Conservation (phyloP, 2,329 filamentous ascomycete species). For the Amauroascus verrucosus region DNA sequence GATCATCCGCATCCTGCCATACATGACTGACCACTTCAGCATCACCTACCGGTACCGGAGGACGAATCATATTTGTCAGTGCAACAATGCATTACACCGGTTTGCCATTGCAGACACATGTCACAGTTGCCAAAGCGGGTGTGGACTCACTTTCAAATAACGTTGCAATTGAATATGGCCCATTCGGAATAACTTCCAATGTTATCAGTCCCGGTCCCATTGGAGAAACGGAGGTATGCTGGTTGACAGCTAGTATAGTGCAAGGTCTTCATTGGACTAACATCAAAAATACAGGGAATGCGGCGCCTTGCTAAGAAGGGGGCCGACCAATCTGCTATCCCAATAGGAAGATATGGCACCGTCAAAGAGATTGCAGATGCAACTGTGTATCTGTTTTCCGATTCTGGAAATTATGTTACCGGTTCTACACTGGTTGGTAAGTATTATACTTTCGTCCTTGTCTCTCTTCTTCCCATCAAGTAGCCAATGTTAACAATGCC, state of each 20-base stretch:
- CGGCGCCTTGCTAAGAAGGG: conserved; percentile 50
- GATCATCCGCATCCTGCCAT: neutral
- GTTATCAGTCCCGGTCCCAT: conserved; percentile 84
- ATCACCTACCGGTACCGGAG: conserved; percentile 51
- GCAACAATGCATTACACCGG: conserved; percentile 88
- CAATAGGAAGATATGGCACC: conserved; percentile 64
- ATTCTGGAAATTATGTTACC: conserved; percentile 76
- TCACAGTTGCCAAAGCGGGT: conserved; percentile 81
- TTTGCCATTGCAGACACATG: conserved; percentile 75
- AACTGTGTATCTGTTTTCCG: conserved; percentile 78
- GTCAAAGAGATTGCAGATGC: conserved; percentile 87
- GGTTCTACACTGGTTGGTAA: conserved; percentile 62
- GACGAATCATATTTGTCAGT: conserved; percentile 80
- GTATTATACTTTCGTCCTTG: conserved; percentile 16
- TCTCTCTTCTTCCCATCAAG: neutral
- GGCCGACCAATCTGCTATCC: conserved; percentile 47
- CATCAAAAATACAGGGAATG: conserved; percentile 44
- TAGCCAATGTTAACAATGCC: neutral
- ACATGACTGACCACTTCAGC: conserved; percentile 19
- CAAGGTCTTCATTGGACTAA: neutral
- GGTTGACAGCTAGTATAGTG: neutral
- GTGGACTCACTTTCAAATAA: conserved; percentile 75
- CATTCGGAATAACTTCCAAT: conserved; percentile 75
- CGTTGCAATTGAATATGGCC: conserved; percentile 81
- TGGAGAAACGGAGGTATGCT: conserved; percentile 57